phyloP scores from a whole-genome alignment of 2,329 filamentous ascomycete species.

The Plectosphaerella sp. region DNA sequence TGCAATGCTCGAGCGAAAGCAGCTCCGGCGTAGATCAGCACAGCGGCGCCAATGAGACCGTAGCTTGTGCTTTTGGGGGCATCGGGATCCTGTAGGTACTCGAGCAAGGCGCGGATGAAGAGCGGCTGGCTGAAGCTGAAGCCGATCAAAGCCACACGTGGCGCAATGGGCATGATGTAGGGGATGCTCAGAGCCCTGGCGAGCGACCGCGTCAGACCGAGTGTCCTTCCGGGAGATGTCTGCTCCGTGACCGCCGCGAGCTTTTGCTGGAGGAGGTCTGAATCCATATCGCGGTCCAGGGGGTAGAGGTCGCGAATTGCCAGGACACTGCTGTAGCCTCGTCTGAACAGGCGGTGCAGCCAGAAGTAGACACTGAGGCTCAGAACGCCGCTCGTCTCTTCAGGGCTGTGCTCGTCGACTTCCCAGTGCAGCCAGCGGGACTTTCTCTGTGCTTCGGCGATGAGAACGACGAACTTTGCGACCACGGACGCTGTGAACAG shows the following conservation, averaged over 20 bases:
- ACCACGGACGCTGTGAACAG: conserved; percentile 29
- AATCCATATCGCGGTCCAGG: conserved; percentile 22
- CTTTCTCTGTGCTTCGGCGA: conserved; percentile 34
- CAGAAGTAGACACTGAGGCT: conserved; percentile 28
- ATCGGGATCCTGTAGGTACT: conserved; percentile 19
- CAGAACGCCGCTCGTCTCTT: conserved; percentile 26
- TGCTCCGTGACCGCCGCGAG: conserved; percentile 13
- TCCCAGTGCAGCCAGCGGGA: conserved; percentile 32
- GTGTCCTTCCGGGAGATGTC: conserved; percentile 8
- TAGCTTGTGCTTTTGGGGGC: conserved; percentile 25
- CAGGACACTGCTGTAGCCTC: conserved; percentile 25
- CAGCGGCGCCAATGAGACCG: conserved; percentile 35
- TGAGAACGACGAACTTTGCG: conserved; percentile 28
- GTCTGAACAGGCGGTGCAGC: conserved; percentile 26
- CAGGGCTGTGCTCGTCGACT: conserved; percentile 32
- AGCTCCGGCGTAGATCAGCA: conserved; percentile 34
- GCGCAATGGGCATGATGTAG: conserved; percentile 27
- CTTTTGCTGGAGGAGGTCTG: not conserved
- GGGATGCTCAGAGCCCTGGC: conserved; percentile 23
- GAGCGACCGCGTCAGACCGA: conserved; percentile 23
- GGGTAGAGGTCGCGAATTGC: conserved; percentile 23
- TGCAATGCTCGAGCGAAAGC: conserved; percentile 29
- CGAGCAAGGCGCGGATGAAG: conserved; percentile 25
- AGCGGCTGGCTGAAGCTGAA: conserved; percentile 35
- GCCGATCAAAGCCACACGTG: conserved; percentile 23